phyloP scores from a whole-genome alignment of 108 stramenopile genomes.

The Skeletonema menzelii region DNA sequence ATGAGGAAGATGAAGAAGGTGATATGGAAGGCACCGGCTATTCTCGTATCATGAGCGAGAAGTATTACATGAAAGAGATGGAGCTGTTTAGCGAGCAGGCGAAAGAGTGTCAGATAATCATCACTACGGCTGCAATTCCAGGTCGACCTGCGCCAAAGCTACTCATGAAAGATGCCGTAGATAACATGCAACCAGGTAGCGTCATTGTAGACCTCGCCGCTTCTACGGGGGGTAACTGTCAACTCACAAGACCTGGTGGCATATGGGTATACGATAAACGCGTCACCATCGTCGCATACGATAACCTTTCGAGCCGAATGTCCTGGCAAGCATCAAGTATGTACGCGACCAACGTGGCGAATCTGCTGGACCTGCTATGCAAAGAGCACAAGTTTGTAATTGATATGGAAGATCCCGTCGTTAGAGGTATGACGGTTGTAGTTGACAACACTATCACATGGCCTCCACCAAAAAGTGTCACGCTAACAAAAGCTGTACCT shows the following conservation, averaged over 20 bases:
- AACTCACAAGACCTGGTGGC: conserved; percentile 67
- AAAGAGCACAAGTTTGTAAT: conserved; percentile 44
- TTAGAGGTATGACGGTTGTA: conserved; percentile 67
- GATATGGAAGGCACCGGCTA: conserved; percentile 57
- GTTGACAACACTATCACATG: conserved; percentile 53
- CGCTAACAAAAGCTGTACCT: conserved; percentile 23
- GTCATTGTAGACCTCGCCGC: conserved; percentile 92
- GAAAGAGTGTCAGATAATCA: conserved; percentile 77
- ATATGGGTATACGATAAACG: conserved; percentile 56
- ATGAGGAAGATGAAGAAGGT: conserved; percentile 62
- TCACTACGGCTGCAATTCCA: conserved; percentile 92
- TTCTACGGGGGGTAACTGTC: conserved; percentile 88
- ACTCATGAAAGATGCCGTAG: conserved; percentile 84
- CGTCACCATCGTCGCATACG: conserved; percentile 86
- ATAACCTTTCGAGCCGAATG: conserved; percentile 76
- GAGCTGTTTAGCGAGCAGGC: conserved; percentile 75
- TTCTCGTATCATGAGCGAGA: conserved; percentile 90
- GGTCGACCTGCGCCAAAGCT: conserved; percentile 82
- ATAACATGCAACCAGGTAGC: conserved; percentile 71
- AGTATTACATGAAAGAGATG: conserved; percentile 70
- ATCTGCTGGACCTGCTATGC: conserved; percentile 74
- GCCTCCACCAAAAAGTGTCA: conserved; percentile 70
- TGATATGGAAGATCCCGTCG: conserved; percentile 73
- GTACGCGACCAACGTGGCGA: conserved; percentile 87
- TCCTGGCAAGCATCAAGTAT: conserved; percentile 80